Percentiles rank a stretch among this genome's conserved stretches.
phyloP scores from a whole-genome alignment of 148 eudicot genomes.

The Polygonum aviculare region DNA sequence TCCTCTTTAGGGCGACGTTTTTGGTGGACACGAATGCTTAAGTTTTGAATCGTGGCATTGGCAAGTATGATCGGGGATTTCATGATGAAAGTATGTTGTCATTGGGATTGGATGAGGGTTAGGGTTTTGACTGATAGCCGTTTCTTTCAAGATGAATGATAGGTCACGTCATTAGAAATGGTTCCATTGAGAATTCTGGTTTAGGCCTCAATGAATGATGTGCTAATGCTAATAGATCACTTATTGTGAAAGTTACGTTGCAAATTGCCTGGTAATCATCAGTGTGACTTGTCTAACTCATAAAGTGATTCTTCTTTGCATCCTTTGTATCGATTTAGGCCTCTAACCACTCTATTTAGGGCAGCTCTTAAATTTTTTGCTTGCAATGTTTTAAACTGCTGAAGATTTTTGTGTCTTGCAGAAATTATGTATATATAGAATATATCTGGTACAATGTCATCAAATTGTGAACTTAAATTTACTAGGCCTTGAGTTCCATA shows the following conservation, averaged over 20 bases:
- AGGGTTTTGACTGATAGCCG: too few relatives aligned
- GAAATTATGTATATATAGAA: neutral
- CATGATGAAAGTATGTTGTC: neutral
- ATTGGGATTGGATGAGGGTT: neutral
- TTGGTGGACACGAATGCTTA: neutral
- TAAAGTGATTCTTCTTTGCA: neutral
- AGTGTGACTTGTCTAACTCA: neutral
- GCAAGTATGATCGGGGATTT: neutral
- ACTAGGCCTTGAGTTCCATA: neutral
- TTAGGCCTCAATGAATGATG: too few relatives aligned
- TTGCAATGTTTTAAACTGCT: neutral
- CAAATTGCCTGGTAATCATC: too few relatives aligned
- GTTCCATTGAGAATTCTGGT: too few relatives aligned
- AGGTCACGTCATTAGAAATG: too few relatives aligned
- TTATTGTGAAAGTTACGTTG: neutral
- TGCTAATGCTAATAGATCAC: too few relatives aligned
- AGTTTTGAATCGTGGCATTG: neutral
- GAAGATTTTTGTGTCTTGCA: neutral
- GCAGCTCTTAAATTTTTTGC: neutral
- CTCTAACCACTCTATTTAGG: neutral
- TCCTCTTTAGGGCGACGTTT: neutral
- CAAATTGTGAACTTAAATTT: neutral
- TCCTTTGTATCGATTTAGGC: neutral
- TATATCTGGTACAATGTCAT: neutral
- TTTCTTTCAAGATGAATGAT: neutral